Base-by-base conservation (phyloP, 2,329 filamentous ascomycete genomes). In the Fusarium sp. region DNA sequence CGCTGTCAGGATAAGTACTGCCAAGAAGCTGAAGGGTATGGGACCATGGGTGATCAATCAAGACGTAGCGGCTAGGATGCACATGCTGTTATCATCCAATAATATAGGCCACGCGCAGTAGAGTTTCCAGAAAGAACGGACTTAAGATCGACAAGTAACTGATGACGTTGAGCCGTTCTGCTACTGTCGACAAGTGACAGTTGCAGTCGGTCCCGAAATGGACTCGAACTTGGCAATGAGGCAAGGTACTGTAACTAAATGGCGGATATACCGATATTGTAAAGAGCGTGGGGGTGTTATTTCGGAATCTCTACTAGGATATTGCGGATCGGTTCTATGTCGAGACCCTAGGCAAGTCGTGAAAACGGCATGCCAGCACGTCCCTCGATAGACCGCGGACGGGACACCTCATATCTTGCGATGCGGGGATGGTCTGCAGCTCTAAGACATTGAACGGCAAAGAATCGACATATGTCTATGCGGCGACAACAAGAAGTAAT, bases 361-460 rank as follows among this genome's bases (percentile, higher is more conserved):
- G 38, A 58, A 38, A 36, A 53, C 26, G 28, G 39, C 20, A n/a
- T 36, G 45, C 32, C 40, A 4, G 24, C 32, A 52, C 49, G 43
- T 38, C 56, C 55, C 30, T 50, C 39, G 21, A 57, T 51, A 44
- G 28, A 24, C 51, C 38, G 56, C 48, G 48, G 28, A 28, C 51
- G 42, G 56, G 40, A 49, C 38, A 32, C 51, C 49, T 61, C 19
- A 24, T 51, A 63, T 43, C 57, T 49, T 60, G 28, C 40, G 56
- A 69, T 63, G 68, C 61, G 69, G 70, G 67, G 67, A 52, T 51
- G 44, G 30, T 36, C 12, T 65, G 52, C 39, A 46, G 23, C 21
- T 52, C 38, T 67, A 56, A 68, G 65, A 69, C 66, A 63, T 51
- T 44, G 23, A 42, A 45, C 46, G 42, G 39, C 49, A 36, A 62